Conservation (phyloP, 2,329 filamentous ascomycete species). For the Didymella keratinophila region DNA sequence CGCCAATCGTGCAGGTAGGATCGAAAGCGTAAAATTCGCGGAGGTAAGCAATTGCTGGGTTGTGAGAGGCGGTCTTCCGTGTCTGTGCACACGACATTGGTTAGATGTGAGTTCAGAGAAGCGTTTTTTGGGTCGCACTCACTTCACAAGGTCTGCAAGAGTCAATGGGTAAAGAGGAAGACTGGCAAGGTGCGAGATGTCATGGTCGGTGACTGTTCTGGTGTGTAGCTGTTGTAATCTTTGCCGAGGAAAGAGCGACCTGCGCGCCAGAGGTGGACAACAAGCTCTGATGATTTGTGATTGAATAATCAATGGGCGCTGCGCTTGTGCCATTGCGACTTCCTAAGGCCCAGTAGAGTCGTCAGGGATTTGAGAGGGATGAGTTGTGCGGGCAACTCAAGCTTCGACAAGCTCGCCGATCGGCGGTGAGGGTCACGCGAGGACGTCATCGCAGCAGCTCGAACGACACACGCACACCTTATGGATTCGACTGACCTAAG, state of each 20-base stretch:
- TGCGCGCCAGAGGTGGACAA: conserved; percentile 37
- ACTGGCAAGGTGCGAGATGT: conserved; percentile 79
- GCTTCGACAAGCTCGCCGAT: conserved; percentile 17
- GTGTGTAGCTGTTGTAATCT: conserved; percentile 46
- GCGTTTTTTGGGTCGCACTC: conserved; percentile 37
- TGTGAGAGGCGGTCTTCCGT: conserved; percentile 85
- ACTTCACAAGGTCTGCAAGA: conserved; percentile 89
- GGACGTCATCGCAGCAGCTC: background rate
- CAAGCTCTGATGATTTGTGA: conserved; percentile 47
- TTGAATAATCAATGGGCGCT: conserved; percentile 48
- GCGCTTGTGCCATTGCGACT: conserved; percentile 40
- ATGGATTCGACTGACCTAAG: too few species aligned
- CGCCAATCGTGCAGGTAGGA: conserved; percentile 89
- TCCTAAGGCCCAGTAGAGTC: background rate
- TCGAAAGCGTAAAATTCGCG: conserved; percentile 93
- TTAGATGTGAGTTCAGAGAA: conserved; percentile 13
- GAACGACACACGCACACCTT: too few species aligned
- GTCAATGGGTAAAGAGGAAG: conserved; percentile 82
- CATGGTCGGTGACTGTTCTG: conserved; percentile 67
- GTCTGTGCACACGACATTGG: conserved; percentile 52
- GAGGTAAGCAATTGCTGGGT: conserved; percentile 82
- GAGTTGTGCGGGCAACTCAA: conserved; percentile 12
- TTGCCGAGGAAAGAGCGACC: conserved; percentile 27
- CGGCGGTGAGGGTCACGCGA: conserved; percentile 13
- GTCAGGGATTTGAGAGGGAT: background rate